Base-by-base conservation (phyloP, 441 rosid genomes). In the Daphne laureola region DNA sequence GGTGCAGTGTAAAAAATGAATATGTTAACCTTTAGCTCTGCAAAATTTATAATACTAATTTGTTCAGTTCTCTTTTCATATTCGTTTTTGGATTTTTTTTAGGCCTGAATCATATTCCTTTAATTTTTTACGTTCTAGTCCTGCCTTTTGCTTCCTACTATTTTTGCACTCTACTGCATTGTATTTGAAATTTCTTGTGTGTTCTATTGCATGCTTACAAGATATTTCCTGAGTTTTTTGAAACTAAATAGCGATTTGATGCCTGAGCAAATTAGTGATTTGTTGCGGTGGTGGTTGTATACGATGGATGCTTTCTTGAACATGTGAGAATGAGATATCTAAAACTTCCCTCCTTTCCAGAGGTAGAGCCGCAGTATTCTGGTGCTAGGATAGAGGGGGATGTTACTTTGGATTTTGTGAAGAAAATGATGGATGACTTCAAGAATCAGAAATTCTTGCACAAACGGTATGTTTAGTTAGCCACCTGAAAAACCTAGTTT, bases 331-430 rank as follows among this genome's bases (percentile, higher is more conserved):
- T 49, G 18, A 54, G 51, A 50, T 43, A 50, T 35, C n/a, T 53
- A 62, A 31, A 31, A 59, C 53, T 42, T 59, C 55, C 65, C 63
- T 57, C 42, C 8, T 49, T 71, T 79, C 43, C 57, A 93, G 99
- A 87, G 70, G 97, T 93, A 76, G 99, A 93, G 86, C 89, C 97
- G 49, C 95, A 85, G 46, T 93, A 90, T 54, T 66, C 82, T 14
- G 99, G 97, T 57, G 93, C 99, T 51, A 83, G 84, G 72, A 85
- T 93, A 41, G 96, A 82, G 74, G 96, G 95, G 17, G 96, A 87
- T 48, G 76, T 93, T 43, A 79, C 99, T 43, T 74, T 87, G 71
- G 96, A 90, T 65, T 93, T 93, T 78, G 87, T 93, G 64, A 82
- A 79, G 77, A 81, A 77, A 62, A 87, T 93, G 97, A 79, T 90